phyloP scores from a whole-genome alignment of 331 rosid genomes.

The Telfairia occidentalis region DNA sequence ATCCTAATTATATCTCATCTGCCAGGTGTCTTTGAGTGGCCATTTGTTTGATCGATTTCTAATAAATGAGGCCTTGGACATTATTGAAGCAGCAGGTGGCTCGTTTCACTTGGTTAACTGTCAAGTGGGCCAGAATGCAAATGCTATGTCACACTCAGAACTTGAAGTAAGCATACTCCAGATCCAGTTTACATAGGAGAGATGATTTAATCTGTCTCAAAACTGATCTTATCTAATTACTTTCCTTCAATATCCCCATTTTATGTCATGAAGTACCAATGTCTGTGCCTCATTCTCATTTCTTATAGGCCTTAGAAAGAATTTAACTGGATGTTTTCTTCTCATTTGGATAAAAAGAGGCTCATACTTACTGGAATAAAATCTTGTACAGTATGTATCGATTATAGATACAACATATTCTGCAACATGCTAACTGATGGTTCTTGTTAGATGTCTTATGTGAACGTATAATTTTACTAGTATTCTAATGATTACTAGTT shows the following conservation, averaged over 20 bases:
- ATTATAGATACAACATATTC: not conserved
- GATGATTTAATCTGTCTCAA: not conserved
- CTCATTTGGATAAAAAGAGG: not conserved
- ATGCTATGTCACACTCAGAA: slow-evolving; percentile 63
- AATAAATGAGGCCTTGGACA: slow-evolving; percentile 93
- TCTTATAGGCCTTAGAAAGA: not conserved
- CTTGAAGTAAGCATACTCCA: slow-evolving; percentile 60
- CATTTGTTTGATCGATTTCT: slow-evolving; percentile 77
- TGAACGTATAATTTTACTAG: not conserved
- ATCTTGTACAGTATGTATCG: not conserved
- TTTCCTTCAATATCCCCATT: not conserved
- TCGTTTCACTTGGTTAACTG: slow-evolving; percentile 74
- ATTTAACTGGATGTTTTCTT: not conserved
- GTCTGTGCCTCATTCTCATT: not conserved
- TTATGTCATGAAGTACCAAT: not conserved
- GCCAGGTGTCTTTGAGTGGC: slow-evolving; percentile 85
- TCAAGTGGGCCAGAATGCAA: slow-evolving; percentile 70
- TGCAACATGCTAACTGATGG: not conserved
- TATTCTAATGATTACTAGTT: not conserved
- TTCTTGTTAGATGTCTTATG: not conserved
- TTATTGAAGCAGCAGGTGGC: slow-evolving; percentile 84
- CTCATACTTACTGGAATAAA: not conserved
- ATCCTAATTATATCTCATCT: slow-evolving; percentile 8
- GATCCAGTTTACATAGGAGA: slow-evolving; percentile 5
- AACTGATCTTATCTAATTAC: not conserved